Evolutionary conservation across 345 rosid genomes (phyloP).

Genomic region (Bruguiera sexangula): DNA sequence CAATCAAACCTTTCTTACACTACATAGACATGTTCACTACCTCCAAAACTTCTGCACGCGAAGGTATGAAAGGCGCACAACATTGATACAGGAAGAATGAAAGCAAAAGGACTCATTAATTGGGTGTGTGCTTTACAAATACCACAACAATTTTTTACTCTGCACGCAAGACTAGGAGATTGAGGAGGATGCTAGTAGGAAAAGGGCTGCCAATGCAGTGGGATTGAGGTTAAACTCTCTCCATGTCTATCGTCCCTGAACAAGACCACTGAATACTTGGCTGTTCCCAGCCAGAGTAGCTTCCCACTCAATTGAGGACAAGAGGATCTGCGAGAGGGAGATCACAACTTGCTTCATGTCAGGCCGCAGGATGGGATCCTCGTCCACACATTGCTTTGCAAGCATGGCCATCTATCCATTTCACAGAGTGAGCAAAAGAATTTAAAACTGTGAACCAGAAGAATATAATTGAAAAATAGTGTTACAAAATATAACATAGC

Average conservation of each 20-base stretch:
- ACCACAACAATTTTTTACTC: background rate
- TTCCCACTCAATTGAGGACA: slow-evolving; percentile 96
- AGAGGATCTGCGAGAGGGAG: slow-evolving; percentile 75
- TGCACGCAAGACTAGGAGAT: slow-evolving; percentile 8
- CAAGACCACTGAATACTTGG: slow-evolving; percentile 95
- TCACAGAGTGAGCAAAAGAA: background rate
- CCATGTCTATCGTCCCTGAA: slow-evolving; percentile 77
- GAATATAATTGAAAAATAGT: background rate
- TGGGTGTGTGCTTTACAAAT: too few relatives aligned
- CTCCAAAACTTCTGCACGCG: slow-evolving; percentile 19
- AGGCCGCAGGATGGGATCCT: slow-evolving; percentile 83
- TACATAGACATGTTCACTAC: slow-evolving; percentile 1
- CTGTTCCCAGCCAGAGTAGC: slow-evolving; percentile 97
- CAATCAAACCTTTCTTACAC: slow-evolving; percentile 6
- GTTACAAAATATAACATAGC: too few relatives aligned
- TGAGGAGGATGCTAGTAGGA: background rate
- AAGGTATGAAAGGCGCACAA: background rate
- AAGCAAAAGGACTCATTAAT: background rate
- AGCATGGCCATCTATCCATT: slow-evolving; percentile 66
- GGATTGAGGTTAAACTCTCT: background rate
- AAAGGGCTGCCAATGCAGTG: background rate
- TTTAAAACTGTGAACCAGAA: background rate
- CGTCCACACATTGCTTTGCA: slow-evolving; percentile 90
- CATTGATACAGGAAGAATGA: background rate
- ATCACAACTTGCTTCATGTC: slow-evolving; percentile 97